Conservation (phyloP, 1,284 basidiomycete species). For the Tremellales sp. region DNA sequence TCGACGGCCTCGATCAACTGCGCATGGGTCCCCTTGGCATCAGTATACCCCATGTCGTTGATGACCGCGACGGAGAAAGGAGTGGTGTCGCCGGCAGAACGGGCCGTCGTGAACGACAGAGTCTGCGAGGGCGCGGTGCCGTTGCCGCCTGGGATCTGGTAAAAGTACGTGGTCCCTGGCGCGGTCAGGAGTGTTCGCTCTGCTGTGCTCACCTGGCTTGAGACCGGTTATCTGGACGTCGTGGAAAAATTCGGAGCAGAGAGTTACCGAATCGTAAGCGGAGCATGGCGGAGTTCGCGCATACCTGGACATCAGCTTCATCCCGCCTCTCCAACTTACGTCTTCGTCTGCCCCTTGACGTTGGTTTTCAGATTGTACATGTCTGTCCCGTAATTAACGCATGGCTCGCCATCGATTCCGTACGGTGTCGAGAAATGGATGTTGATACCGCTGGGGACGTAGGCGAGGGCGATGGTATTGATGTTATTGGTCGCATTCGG, state of each 20-base stretch:
- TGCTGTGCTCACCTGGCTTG: slow-evolving; percentile 18
- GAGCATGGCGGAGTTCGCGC: slow-evolving; percentile 33
- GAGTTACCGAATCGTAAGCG: slow-evolving; percentile 18
- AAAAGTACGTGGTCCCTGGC: slow-evolving; percentile 28
- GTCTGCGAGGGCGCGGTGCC: slow-evolving; percentile 27
- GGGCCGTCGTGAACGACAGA: slow-evolving; percentile 25
- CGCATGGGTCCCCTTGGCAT: slow-evolving; percentile 37
- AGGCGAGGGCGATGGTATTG: slow-evolving; percentile 30
- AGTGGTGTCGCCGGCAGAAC: slow-evolving; percentile 11
- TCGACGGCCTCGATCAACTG: slow-evolving; percentile 24
- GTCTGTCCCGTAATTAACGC: slow-evolving; percentile 19
- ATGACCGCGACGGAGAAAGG: slow-evolving; percentile 34
- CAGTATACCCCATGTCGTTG: slow-evolving; percentile 46
- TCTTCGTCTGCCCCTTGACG: slow-evolving; percentile 17
- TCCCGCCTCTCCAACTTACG: slow-evolving; percentile 9
- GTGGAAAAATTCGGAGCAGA: slow-evolving; percentile 35
- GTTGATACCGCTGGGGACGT: slow-evolving; percentile 28
- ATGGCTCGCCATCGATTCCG: slow-evolving; percentile 24
- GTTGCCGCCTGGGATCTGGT: slow-evolving; percentile 35
- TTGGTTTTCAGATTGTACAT: slow-evolving; percentile 13
- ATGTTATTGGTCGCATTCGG: slow-evolving; percentile 33
- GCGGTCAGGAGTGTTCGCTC: too few relatives aligned
- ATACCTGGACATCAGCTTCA: slow-evolving; percentile 19
- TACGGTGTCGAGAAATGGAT: slow-evolving; percentile 37
- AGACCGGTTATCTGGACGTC: slow-evolving; percentile 22